Evolutionary conservation across 2,329 filamentous ascomycete genomes (phyloP).

Genomic region (Dactylellina sp.): DNA sequence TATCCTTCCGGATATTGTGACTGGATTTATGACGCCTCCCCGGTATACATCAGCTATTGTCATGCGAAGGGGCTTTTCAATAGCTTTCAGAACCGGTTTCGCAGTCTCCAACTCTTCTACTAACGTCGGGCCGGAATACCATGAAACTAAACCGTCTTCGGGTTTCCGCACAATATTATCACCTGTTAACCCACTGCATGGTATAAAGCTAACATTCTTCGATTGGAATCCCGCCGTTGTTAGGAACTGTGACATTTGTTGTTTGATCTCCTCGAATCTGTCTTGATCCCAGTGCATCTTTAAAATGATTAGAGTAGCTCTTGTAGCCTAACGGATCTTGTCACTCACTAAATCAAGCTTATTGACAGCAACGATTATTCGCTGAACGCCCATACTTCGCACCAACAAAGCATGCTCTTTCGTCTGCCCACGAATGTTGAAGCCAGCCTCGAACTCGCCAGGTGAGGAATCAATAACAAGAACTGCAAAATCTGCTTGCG

Average conservation of each 20-base stretch:
- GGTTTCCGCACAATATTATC: conserved; percentile 80
- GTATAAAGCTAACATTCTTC: conserved; percentile 86
- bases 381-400: conserved; percentile 88
- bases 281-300: conserved; percentile 80
- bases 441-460: conserved; percentile 90
- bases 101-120: conserved; percentile 87
- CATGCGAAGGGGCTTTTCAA: conserved; percentile 84
- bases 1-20: conserved; percentile 87
- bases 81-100: conserved; percentile 76
- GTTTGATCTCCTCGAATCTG: conserved; percentile 84
- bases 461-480: conserved; percentile 91
- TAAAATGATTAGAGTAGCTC: not conserved
- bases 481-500: conserved; percentile 94
- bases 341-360: conserved; percentile 79
- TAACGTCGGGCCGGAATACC: conserved; percentile 84
- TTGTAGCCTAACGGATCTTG: not conserved
- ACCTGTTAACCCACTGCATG: conserved; percentile 87
- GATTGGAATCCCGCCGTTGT: conserved; percentile 81
- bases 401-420: conserved; percentile 91
- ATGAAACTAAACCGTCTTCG: conserved; percentile 69
- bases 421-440: conserved; percentile 83
- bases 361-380: conserved; percentile 90
- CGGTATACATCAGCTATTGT: conserved; percentile 89
- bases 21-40: conserved; percentile 79
- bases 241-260: conserved; percentile 86